These are phyloP conservation scores for Xylaria sp. DNA, from an alignment of 2,329 filamentous ascomycete species.

Conservation along the genomic window DNA sequence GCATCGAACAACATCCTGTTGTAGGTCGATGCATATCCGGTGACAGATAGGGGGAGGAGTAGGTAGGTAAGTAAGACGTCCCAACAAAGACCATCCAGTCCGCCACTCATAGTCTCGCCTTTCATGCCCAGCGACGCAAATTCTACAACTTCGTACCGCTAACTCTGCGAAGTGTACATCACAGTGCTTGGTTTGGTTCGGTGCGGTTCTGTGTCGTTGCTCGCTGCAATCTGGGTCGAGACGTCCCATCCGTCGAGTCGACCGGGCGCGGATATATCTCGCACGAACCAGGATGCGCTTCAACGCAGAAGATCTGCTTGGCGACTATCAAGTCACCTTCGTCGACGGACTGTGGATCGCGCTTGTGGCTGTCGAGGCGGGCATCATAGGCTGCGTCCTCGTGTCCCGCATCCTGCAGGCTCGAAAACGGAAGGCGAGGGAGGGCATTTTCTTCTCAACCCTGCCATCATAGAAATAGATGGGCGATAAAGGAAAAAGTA, in stretches of 20 bases:
- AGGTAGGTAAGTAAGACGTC: background rate
- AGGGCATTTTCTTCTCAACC: background rate
- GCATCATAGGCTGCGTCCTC: constrained; percentile 56
- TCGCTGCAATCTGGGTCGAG: background rate
- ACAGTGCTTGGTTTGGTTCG: background rate
- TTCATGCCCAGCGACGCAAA: background rate
- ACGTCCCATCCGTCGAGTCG: background rate
- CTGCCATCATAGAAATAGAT: background rate
- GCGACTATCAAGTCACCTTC: constrained; percentile 52
- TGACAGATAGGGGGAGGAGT: constrained; percentile 7
- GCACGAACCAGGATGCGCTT: constrained; percentile 28
- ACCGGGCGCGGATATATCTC: background rate
- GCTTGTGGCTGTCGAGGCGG: constrained; percentile 57
- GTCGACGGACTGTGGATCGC: constrained; percentile 60
- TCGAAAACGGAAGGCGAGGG: background rate
- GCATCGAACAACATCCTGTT: background rate
- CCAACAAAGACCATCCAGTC: background rate
- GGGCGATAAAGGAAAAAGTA: background rate
- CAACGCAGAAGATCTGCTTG: constrained; percentile 38
- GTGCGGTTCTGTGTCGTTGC: background rate
- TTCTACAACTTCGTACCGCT: background rate
- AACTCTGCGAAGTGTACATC: background rate
- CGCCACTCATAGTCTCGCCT: background rate
- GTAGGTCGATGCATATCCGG: constrained; percentile 8
- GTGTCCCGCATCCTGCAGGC: constrained; percentile 23